Evolutionary conservation across 441 rosid genomes (phyloP).

Genomic region (Mallotus repandus): DNA sequence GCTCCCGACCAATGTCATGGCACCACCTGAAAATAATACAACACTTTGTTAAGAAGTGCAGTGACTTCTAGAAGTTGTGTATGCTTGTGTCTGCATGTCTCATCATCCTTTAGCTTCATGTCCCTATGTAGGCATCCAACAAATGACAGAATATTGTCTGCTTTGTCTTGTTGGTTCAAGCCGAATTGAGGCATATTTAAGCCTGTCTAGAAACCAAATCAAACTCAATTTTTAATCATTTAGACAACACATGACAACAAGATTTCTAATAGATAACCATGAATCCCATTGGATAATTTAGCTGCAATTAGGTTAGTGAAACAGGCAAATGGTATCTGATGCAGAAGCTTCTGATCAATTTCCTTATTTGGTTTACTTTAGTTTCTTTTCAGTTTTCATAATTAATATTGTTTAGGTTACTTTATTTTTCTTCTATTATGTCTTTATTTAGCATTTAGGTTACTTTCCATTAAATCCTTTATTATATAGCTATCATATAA

Average conservation of each 20-base stretch:
- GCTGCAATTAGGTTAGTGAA: not conserved
- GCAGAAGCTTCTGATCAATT: too few relatives aligned
- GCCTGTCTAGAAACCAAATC: not conserved
- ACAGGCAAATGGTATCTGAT: too few relatives aligned
- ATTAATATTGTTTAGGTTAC: too few relatives aligned
- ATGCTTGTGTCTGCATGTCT: not conserved
- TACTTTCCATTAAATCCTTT: too few relatives aligned
- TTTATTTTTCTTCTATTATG: too few relatives aligned
- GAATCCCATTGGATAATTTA: not conserved
- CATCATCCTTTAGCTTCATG: constrained; percentile 10
- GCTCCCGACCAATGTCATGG: constrained; percentile 95
- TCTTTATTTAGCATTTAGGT: too few relatives aligned
- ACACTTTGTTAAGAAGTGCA: constrained; percentile 23
- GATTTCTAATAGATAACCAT: not conserved
- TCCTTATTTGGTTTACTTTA: too few relatives aligned
- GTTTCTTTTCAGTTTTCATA: too few relatives aligned
- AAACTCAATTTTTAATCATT: not conserved
- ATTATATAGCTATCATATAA: too few relatives aligned
- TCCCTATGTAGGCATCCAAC: not conserved
- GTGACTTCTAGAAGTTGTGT: not conserved
- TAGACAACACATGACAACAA: not conserved
- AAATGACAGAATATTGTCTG: not conserved
- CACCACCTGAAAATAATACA: constrained; percentile 70
- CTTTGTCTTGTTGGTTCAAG: not conserved
- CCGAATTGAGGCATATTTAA: not conserved